A percentile compares a stretch with the other conserved stretches of the same genome.
phyloP scores from a whole-genome alignment of 306 rosid species.

The Lathyrus sativus region DNA sequence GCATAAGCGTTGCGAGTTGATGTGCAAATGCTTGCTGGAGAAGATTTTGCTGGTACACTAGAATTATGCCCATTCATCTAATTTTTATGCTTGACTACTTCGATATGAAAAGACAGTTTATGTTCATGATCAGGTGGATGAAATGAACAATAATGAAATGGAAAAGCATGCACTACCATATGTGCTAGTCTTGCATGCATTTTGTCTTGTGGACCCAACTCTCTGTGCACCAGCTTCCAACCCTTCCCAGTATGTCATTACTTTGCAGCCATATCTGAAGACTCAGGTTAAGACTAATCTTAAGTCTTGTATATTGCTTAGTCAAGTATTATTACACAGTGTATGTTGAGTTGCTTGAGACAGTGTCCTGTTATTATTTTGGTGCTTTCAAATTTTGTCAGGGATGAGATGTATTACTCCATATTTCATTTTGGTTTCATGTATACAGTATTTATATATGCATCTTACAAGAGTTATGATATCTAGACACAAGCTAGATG shows the following conservation, averaged over 20 bases:
- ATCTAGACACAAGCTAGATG: too few relatives aligned
- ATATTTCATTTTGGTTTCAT: not conserved
- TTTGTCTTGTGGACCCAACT: constrained; percentile 90
- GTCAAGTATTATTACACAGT: constrained; percentile 18
- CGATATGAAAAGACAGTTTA: constrained; percentile 30
- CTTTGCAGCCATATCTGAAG: constrained; percentile 94
- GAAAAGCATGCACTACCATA: constrained; percentile 81
- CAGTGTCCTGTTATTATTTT: constrained; percentile 24
- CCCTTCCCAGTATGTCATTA: constrained; percentile 94
- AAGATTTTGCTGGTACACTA: constrained; percentile 78
- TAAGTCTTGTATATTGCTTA: constrained; percentile 26
- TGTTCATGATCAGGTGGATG: constrained; percentile 74
- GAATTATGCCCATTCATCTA: constrained; percentile 28
- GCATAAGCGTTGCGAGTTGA: constrained; percentile 91
- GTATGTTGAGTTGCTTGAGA: not conserved
- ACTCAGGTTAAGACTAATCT: constrained; percentile 66
- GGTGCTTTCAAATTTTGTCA: constrained; percentile 21
- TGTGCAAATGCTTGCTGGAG: constrained; percentile 97
- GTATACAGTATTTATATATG: not conserved
- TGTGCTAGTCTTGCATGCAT: constrained; percentile 86
- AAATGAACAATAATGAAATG: constrained; percentile 66
- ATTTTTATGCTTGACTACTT: constrained; percentile 14
- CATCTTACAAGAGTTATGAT: not conserved
- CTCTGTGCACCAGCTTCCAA: constrained; percentile 92
- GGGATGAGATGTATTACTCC: constrained; percentile 7